These are phyloP conservation scores for Alternaria postmessia DNA, from an alignment of 2,329 filamentous ascomycete genomes.

Conservation along the genomic window DNA sequence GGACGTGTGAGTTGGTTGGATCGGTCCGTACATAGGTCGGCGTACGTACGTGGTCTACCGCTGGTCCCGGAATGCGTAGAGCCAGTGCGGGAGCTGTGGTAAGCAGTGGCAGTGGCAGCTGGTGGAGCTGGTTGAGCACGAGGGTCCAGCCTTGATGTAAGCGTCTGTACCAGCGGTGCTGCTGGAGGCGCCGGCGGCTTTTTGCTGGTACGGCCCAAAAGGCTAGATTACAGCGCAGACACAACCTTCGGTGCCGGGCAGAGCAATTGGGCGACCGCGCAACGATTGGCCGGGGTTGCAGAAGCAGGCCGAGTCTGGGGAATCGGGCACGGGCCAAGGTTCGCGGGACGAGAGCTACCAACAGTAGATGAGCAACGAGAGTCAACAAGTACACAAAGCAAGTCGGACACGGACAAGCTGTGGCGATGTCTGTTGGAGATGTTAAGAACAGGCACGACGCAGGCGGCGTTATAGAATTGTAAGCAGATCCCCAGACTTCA, in stretches of 20 bases:
- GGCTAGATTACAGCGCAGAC: constrained; percentile 39
- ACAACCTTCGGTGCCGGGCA: constrained; percentile 35
- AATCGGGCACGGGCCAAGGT: constrained; percentile 24
- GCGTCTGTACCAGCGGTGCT: constrained; percentile 21
- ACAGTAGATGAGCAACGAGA: neutral
- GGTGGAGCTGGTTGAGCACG: constrained; percentile 17
- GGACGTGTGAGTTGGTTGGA: constrained; percentile 18
- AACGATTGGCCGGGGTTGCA: constrained; percentile 36
- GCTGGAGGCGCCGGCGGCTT: constrained; percentile 28
- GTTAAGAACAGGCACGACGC: constrained; percentile 15
- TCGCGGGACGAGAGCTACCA: constrained; percentile 18
- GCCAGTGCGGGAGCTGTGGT: constrained; percentile 13
- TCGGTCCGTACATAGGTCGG: constrained; percentile 22
- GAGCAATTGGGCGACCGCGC: constrained; percentile 37
- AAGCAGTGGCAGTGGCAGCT: constrained; percentile 17
- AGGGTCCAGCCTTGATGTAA: constrained; percentile 27
- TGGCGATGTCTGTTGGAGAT: constrained; percentile 18
- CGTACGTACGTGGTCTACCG: constrained; percentile 22
- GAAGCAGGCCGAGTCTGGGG: constrained; percentile 22
- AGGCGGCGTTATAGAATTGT: constrained; percentile 28
- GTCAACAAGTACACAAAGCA: constrained; percentile 12
- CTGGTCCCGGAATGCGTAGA: constrained; percentile 24
- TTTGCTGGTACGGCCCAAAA: constrained; percentile 27
- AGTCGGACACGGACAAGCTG: constrained; percentile 20
- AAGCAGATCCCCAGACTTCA: constrained; percentile 42